Evolutionary conservation across 2,329 filamentous ascomycete species (phyloP), one percentile per base, ranked within the genome.

Genomic region (Fusarium sp.): DNA sequence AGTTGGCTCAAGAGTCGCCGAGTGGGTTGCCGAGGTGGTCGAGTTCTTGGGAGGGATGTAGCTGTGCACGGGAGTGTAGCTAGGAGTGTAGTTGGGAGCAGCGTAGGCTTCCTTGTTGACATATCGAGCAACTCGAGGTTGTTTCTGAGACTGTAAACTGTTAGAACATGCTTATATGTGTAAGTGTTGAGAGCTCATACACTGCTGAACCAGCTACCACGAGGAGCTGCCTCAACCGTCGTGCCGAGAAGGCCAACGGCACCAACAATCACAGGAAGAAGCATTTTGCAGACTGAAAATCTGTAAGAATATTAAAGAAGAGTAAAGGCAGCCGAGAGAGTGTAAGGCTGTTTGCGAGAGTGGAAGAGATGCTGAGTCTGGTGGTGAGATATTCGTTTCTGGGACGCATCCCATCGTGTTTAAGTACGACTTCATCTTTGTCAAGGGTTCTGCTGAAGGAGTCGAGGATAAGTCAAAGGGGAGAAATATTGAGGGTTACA

Each of bases 171-270:
- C 14, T 51, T 15, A 10, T 48, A 10, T 10, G 4, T 28, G 6
- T 23, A 30, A 38, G 24, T 53, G 4, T 12, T 20, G 14, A 21
- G 17, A 32, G 21, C 19, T 43, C 61, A 51, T 68, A 74, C 72
- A 62, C 64, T 46, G 28, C 57, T 38, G 21, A 56, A 62, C 44
- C 58, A 61, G 26, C 49, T 45, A 20, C 63, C 68, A 23, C 66
- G 64, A 21, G 70, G 74, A 47, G 72, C 72, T 15, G 74, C 75
- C 36, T 77, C 70, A 28, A 58, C 75, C 9, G 54, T 59, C 15
- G 72, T 56, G 38, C 61, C 64, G 32, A 74, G 56, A 42, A 77
- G 68, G 66, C 73, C 72, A 43, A 67, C 52, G 48, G 70, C 71
- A 49, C 73, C 65, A 53, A 75, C 32, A 32, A 75, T 44, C 7